Evolutionary conservation across 2,329 filamentous ascomycete species (phyloP).

Genomic region (Arthrinium puccinioides): DNA sequence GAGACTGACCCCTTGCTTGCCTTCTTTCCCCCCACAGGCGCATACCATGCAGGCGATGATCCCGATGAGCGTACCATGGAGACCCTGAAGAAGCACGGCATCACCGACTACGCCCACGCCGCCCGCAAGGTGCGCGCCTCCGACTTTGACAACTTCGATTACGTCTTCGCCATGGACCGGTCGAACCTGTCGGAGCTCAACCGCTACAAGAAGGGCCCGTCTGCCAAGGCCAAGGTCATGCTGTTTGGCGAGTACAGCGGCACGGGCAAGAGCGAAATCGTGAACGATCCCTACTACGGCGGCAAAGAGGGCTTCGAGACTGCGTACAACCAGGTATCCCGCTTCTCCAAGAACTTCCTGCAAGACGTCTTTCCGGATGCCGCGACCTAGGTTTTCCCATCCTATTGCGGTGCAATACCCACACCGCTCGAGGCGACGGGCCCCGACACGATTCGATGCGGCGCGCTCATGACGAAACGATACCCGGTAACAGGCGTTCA

Average conservation of each 20-base stretch:
- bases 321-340: constrained; percentile 76
- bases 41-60: constrained; percentile 70
- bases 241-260: constrained; percentile 81
- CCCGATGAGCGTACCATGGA: constrained; percentile 81
- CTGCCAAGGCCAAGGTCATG: constrained; percentile 59
- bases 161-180: constrained; percentile 90
- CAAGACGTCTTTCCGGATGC: too few species aligned
- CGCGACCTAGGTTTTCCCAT: too few species aligned
- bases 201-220: constrained; percentile 48
- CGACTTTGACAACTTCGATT: constrained; percentile 84
- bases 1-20: not conserved
- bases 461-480: too few species aligned
- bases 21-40: constrained; percentile 40
- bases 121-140: constrained; percentile 65
- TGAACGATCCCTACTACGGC: constrained; percentile 92
- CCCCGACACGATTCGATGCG: too few species aligned
- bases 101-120: constrained; percentile 68
- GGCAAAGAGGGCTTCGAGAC: constrained; percentile 70
- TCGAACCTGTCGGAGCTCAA: constrained; percentile 69
- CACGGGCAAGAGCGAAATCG: constrained; percentile 58
- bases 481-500: too few species aligned
- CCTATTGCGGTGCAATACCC: too few species aligned
- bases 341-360: constrained; percentile 73
- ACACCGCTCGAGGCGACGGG: too few species aligned
- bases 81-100: constrained; percentile 66